These are phyloP conservation scores for Anethum foeniculum DNA, from an alignment of 140 eudicot genomes.

Conservation along the genomic window DNA sequence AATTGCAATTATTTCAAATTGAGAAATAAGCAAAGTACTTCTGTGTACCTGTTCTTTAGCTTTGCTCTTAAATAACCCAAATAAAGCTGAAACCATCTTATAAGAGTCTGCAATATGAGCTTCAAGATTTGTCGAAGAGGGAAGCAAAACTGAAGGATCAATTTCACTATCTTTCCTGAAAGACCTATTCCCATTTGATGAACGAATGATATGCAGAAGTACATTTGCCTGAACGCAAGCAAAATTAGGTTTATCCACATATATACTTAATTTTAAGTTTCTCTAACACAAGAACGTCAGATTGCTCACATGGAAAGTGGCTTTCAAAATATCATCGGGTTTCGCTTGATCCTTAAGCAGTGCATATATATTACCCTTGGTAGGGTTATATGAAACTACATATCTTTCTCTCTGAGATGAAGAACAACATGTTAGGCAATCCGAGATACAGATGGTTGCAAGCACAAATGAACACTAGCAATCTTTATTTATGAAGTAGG, in stretches of 20 bases:
- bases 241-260: constrained; percentile 6
- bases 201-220: constrained; percentile 65
- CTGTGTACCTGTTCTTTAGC: constrained; percentile 76
- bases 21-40: neutral
- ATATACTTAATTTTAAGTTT: neutral
- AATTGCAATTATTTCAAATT: neutral
- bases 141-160: constrained; percentile 30
- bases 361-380: constrained; percentile 78
- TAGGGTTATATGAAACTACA: constrained; percentile 73
- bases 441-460: no score
- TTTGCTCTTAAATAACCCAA: constrained; percentile 70
- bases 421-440: constrained; percentile 16
- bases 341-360: constrained; percentile 91
- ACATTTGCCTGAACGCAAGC: constrained; percentile 67
- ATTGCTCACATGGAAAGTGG: constrained; percentile 85
- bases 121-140: constrained; percentile 54
- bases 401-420: constrained; percentile 70
- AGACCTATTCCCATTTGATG: constrained; percentile 35
- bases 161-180: constrained; percentile 22
- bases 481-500: no score
- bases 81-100: constrained; percentile 78
- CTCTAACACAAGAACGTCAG: neutral
- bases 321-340: constrained; percentile 85
- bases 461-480: neutral
- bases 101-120: constrained; percentile 72